A percentile compares a stretch with the other conserved stretches of the same genome.
Conservation (phyloP, 2,329 filamentous ascomycete genomes). For the Volutella citrinella region DNA sequence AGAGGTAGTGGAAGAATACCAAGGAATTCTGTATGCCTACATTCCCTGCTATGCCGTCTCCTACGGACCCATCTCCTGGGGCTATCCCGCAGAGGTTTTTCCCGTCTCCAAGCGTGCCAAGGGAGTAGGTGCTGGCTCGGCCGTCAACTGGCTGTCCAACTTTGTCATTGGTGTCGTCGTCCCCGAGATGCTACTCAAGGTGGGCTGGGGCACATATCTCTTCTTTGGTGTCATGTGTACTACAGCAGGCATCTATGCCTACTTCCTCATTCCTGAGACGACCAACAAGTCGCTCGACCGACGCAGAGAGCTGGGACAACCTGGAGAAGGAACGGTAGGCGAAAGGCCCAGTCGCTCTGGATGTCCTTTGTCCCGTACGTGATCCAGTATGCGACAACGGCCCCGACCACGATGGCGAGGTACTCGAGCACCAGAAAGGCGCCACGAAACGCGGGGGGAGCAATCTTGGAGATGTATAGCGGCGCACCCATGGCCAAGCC, state of each 20-base stretch:
- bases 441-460: constrained; percentile 36
- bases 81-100: constrained; percentile 35
- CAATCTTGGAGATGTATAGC: constrained; percentile 32
- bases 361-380: constrained; percentile 49
- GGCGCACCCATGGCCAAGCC: constrained; percentile 23
- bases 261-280: constrained; percentile 19
- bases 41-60: constrained; percentile 28
- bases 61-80: constrained; percentile 34
- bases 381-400: constrained; percentile 52
- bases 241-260: constrained; percentile 38
- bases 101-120: constrained; percentile 32
- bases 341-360: constrained; percentile 38
- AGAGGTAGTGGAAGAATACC: no score
- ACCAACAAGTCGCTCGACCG: constrained; percentile 20
- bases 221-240: constrained; percentile 54
- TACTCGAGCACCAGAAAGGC: constrained; percentile 46
- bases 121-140: constrained; percentile 32
- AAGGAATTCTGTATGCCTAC: no score
- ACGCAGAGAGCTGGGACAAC: constrained; percentile 21
- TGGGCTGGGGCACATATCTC: constrained; percentile 45
- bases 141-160: constrained; percentile 34
- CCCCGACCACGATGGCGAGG: constrained; percentile 50
- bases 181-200: constrained; percentile 50
- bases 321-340: constrained; percentile 46
- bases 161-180: constrained; percentile 49